Conservation (phyloP, 2,329 filamentous ascomycete genomes). For the Colletotrichum coccodes region DNA sequence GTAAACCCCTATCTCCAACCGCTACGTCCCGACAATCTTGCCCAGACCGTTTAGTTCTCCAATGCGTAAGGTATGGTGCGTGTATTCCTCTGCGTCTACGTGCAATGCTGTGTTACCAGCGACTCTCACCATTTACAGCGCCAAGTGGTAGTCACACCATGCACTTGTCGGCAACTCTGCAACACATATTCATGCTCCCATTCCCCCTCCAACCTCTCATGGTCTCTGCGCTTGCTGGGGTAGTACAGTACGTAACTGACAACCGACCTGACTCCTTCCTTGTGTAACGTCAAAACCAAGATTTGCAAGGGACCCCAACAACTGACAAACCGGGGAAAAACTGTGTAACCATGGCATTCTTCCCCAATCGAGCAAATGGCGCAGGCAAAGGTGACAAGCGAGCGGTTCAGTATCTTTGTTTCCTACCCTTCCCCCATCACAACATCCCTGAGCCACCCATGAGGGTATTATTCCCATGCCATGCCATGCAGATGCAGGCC, state of each 20-base stretch:
- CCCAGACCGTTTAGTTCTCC: not conserved
- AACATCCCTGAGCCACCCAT: not conserved
- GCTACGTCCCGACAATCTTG: not conserved
- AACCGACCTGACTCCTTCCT: not conserved
- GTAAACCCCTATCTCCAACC: not conserved
- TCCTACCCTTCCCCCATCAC: not conserved
- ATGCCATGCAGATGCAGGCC: not conserved
- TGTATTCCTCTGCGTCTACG: not conserved
- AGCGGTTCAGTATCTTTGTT: not conserved
- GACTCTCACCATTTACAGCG: not conserved
- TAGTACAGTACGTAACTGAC: not conserved
- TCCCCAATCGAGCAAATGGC: constrained; percentile 10
- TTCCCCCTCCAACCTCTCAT: too few relatives aligned
- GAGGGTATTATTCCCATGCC: not conserved
- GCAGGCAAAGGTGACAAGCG: constrained; percentile 5
- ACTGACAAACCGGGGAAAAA: not conserved
- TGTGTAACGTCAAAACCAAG: constrained; percentile 7
- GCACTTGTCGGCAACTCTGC: not conserved
- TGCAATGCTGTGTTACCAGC: not conserved
- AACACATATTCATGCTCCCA: not conserved
- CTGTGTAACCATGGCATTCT: constrained; percentile 10
- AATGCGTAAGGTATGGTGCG: not conserved
- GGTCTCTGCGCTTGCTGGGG: not conserved
- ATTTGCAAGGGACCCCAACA: not conserved
- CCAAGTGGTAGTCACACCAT: not conserved